Conservation (phyloP, 805 yeast species). For the Candida adriatica region DNA sequence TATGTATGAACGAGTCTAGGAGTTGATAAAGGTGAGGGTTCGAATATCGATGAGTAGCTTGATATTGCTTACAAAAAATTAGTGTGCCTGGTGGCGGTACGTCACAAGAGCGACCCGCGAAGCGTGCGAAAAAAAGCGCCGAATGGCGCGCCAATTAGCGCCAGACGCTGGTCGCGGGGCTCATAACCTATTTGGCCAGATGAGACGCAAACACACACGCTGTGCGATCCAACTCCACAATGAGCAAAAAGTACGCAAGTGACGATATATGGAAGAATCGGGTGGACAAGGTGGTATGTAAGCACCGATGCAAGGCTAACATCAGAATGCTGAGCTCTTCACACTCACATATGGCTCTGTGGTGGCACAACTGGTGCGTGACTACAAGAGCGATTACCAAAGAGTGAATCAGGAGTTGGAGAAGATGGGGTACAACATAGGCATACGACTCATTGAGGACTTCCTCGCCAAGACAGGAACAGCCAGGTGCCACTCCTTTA, state of each 20-base stretch:
- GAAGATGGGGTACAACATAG: slow-evolving; percentile 93
- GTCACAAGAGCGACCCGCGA: too few species aligned
- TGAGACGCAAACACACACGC: too few species aligned
- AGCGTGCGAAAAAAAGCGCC: too few species aligned
- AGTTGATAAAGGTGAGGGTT: too few species aligned
- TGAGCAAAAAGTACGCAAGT: slow-evolving; percentile 47
- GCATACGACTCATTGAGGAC: slow-evolving; percentile 86
- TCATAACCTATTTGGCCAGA: too few species aligned
- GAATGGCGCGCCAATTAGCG: too few species aligned
- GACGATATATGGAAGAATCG: slow-evolving; percentile 90
- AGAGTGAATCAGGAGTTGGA: slow-evolving; percentile 82
- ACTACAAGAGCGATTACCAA: slow-evolving; percentile 64
- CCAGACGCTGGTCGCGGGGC: too few species aligned
- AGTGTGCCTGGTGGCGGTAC: too few species aligned
- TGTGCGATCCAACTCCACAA: slow-evolving; percentile 6
- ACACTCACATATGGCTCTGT: slow-evolving; percentile 94
- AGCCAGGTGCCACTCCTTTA: slow-evolving; percentile 71
- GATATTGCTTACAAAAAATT: too few species aligned
- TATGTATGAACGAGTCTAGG: too few species aligned
- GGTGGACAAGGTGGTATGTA: slow-evolving; percentile 74
- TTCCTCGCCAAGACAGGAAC: slow-evolving; percentile 84
- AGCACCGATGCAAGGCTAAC: slow-evolving; percentile 1
- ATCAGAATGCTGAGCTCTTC: slow-evolving; percentile 80
- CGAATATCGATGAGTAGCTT: too few species aligned
- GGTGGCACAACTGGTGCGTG: slow-evolving; percentile 85